phyloP scores from a whole-genome alignment of 1,284 basidiomycete species.

The Neonothopanus nambi region DNA sequence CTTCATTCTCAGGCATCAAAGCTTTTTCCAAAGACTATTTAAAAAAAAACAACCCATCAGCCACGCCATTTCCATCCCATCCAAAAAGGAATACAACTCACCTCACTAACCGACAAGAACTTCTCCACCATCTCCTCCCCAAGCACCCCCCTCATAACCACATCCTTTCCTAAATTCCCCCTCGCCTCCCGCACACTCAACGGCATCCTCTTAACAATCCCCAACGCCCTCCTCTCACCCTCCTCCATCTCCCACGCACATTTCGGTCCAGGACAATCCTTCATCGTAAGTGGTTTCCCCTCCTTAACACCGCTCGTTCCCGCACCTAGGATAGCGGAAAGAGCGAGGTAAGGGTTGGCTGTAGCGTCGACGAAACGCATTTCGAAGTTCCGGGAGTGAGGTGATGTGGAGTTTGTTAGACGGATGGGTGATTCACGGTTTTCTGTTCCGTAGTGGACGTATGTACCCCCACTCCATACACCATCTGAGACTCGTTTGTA shows the following conservation, averaged over 20 bases:
- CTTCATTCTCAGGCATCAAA: too few relatives aligned
- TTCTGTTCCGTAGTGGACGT: constrained; percentile 52
- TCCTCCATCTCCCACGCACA: constrained; percentile 26
- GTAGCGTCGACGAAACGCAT: constrained; percentile 49
- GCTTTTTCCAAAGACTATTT: too few relatives aligned
- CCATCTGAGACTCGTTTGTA: constrained; percentile 55
- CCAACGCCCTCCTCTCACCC: constrained; percentile 21
- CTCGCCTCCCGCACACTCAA: too few relatives aligned
- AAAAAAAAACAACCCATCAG: too few relatives aligned
- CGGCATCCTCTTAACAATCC: constrained; percentile 28
- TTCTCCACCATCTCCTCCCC: too few relatives aligned
- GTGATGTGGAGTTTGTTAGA: constrained; percentile 38
- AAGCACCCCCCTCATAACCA: too few relatives aligned
- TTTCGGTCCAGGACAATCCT: constrained; percentile 19
- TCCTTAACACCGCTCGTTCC: constrained; percentile 32
- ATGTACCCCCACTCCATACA: constrained; percentile 58
- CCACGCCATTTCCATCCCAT: too few relatives aligned
- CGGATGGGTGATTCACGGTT: constrained; percentile 56
- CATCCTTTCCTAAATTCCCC: too few relatives aligned
- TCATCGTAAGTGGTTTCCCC: constrained; percentile 20
- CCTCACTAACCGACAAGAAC: too few relatives aligned
- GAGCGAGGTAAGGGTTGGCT: constrained; percentile 39
- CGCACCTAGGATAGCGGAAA: constrained; percentile 37
- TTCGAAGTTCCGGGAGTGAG: constrained; percentile 45
- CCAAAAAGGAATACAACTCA: too few relatives aligned